Evolutionary conservation across 495 filamentous ascomycete species (phyloP), one percentile per base, ranked within the genome.

Genomic region (Articulospora tetracladia): DNA sequence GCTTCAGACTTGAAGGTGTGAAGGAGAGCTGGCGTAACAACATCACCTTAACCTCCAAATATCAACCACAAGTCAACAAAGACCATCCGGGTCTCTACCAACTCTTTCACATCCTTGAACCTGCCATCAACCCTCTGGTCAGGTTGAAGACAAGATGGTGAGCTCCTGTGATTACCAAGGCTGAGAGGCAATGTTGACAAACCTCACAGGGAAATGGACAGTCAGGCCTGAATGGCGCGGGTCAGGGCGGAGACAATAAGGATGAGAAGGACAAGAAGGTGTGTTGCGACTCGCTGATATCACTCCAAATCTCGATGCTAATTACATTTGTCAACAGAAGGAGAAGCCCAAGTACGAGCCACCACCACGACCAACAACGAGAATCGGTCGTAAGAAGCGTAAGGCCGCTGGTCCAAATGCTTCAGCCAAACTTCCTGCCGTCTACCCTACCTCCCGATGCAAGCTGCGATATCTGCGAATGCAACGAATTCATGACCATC

Each of bases 331-430:
- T 46, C 36, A 27, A 20, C 39, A 98, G 92, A 97, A 99, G 82
- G 92, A 98, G 50, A 98, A 98, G 84, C 94, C 95, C 62, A 97
- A 91, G 87, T 98, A 99, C 79, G 94, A 99, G 72, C 94, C 94
- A 50, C 94, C 94, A 59, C 95, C 95, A 72, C 89, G 91, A 60
- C 94, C 94, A 44, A 98, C 94, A 32, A 98, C 94, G 59, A 92
- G 94, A 70, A 88, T 99, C 72, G 94, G 94, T n/a, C 89, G 93
- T 64, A 96, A 92, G 86, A 98, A 98, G 85, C 92, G 92, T 77
- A 94, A 87, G 83, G 85, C 83, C 34, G 92, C 88, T 59, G 95
- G 94, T 53, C 91, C 92, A 57, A 96, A 91, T 73, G 92, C 94
- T 39, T 88, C 94, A 11, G 88, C 92, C 23, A 99, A 99, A 75